phyloP scores from a whole-genome alignment of 2,329 filamentous ascomycete species.

The Nothopassalora personata region DNA sequence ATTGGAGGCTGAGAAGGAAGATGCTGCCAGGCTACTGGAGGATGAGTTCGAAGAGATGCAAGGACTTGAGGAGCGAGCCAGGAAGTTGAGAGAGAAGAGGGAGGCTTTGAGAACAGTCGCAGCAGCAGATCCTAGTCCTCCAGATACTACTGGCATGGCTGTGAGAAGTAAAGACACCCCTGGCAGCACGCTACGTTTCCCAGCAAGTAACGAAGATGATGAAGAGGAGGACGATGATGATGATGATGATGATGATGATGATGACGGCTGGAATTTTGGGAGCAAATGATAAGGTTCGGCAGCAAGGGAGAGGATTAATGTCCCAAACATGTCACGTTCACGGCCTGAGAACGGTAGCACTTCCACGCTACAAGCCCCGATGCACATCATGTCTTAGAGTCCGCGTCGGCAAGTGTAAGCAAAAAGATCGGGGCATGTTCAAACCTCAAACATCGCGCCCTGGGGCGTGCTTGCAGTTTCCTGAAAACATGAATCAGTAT shows the following conservation, averaged over 20 bases:
- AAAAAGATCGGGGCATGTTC: no score
- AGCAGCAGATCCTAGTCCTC: not conserved
- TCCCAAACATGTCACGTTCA: not conserved
- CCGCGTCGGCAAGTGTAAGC: no score
- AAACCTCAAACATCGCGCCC: no score
- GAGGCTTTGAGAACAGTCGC: conserved; percentile 36
- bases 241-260: conserved; percentile 20
- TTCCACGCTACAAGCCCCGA: no score
- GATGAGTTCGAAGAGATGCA: conserved; percentile 50
- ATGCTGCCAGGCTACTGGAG: conserved; percentile 40
- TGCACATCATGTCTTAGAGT: no score
- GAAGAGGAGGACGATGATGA: conserved; percentile 14
- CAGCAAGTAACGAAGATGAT: not conserved
- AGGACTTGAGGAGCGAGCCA: conserved; percentile 42
- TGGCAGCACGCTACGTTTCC: not conserved
- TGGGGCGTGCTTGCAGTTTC: no score
- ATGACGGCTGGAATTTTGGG: conserved; percentile 18
- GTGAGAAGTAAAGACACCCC: not conserved
- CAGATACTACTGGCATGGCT: not conserved
- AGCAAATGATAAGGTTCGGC: not conserved
- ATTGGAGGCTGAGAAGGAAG: conserved; percentile 45
- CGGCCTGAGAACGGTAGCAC: not conserved
- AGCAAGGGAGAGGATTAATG: not conserved
- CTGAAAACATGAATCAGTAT: no score
- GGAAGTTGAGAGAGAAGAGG: conserved; percentile 41